These are phyloP conservation scores for Zygosaccharomyces siamensis DNA, from an alignment of 805 yeast species.

Conservation along the genomic window DNA sequence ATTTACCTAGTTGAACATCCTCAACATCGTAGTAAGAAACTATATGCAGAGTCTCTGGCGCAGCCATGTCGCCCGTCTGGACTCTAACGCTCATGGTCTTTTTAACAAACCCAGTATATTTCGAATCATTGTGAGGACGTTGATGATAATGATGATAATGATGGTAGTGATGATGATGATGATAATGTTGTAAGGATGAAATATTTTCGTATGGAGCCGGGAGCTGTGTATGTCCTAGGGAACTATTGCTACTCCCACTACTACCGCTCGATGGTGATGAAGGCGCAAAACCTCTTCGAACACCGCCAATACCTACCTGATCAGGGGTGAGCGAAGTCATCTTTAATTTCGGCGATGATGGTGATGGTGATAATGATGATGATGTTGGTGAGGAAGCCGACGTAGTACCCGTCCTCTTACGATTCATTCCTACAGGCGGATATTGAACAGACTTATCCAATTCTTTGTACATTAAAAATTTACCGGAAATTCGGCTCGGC, in stretches of 20 bases:
- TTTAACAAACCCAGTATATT: constrained; percentile 61
- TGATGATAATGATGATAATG: not conserved
- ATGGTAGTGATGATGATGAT: not conserved
- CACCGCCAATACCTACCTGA: not conserved
- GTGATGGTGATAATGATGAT: not conserved
- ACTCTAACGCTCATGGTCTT: constrained; percentile 73
- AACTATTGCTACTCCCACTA: not conserved
- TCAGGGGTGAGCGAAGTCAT: not conserved
- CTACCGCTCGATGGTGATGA: not conserved
- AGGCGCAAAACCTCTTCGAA: constrained; percentile 4
- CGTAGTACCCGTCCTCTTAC: not conserved
- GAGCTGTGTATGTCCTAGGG: not conserved
- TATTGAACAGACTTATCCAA: constrained; percentile 16
- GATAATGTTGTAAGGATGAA: not conserved
- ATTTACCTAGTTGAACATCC: constrained; percentile 58
- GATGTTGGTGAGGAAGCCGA: not conserved
- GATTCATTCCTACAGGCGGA: not conserved
- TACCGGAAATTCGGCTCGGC: constrained; percentile 81
- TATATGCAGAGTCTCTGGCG: constrained; percentile 43
- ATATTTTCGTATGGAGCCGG: not conserved
- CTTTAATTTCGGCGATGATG: constrained; percentile 9
- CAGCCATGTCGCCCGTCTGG: constrained; percentile 21
- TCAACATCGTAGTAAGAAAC: constrained; percentile 73
- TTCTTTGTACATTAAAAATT: constrained; percentile 81
- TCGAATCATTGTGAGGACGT: constrained; percentile 7